Evolutionary conservation across 106 monocot genomes (phyloP).

Genomic region (Dendrobium chrysotoxum): DNA sequence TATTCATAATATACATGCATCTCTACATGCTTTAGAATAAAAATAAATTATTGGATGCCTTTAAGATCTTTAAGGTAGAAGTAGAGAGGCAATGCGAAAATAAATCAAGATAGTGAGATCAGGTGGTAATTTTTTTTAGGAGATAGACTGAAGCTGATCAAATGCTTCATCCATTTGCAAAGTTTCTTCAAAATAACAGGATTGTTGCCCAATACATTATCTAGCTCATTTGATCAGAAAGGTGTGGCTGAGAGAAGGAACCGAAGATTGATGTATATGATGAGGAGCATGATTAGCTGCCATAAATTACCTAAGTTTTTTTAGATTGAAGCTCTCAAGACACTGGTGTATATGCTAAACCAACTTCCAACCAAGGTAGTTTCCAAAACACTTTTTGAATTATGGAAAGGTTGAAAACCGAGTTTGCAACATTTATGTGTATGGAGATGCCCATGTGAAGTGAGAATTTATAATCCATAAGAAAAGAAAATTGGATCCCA

Average conservation of each 20-base stretch:
- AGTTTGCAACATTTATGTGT: background rate
- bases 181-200: no score
- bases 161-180: no score
- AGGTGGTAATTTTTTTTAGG: no score
- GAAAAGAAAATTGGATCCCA: background rate
- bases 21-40: no score
- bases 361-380: background rate
- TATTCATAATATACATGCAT: no score
- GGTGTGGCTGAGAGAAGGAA: background rate
- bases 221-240: no score
- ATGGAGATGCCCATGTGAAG: background rate
- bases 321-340: background rate
- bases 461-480: background rate
- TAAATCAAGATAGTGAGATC: no score
- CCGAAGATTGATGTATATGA: background rate
- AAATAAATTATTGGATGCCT: no score
- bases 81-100: no score
- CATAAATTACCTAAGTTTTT: background rate
- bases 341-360: background rate
- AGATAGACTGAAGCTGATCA: no score
- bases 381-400: background rate
- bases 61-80: no score
- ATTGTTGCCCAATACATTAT: no score
- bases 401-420: background rate
- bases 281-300: background rate